phyloP scores from a whole-genome alignment of 2,329 filamentous ascomycete species.

The Penicillium sclerotigenum region DNA sequence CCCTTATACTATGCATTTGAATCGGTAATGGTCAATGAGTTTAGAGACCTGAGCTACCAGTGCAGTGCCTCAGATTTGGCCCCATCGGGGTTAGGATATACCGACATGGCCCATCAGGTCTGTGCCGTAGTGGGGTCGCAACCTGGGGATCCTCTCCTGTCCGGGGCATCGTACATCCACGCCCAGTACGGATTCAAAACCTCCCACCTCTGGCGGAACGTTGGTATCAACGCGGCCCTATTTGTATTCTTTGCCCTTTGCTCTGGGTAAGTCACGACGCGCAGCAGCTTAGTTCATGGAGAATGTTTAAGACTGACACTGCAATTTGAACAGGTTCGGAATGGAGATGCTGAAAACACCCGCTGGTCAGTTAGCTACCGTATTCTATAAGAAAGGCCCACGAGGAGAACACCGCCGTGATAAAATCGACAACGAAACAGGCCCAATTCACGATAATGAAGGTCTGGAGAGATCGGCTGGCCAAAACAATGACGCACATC shows the following conservation, averaged over 20 bases:
- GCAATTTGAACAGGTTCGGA: neutral
- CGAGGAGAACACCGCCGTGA: neutral
- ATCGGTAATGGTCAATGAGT: constrained; percentile 85
- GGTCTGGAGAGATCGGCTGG: neutral
- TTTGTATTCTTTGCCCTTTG: neutral
- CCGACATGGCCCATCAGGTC: constrained; percentile 67
- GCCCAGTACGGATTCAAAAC: neutral
- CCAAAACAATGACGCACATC: neutral
- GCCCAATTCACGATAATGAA: neutral
- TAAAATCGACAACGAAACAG: neutral
- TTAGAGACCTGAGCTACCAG: constrained; percentile 61
- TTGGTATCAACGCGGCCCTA: neutral
- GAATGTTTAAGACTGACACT: neutral
- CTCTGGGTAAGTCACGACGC: neutral
- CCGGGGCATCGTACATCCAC: neutral
- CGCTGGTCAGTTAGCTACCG: neutral
- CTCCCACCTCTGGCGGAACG: neutral
- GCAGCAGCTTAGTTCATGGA: neutral
- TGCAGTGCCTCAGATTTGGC: constrained; percentile 66
- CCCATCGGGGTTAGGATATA: constrained; percentile 65
- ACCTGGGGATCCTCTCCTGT: neutral
- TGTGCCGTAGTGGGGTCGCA: neutral
- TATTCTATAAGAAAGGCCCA: neutral
- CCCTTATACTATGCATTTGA: constrained; percentile 55
- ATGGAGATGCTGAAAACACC: neutral